Conservation (phyloP, 768 basidiomycete genomes). For the Trametes coccinea region DNA sequence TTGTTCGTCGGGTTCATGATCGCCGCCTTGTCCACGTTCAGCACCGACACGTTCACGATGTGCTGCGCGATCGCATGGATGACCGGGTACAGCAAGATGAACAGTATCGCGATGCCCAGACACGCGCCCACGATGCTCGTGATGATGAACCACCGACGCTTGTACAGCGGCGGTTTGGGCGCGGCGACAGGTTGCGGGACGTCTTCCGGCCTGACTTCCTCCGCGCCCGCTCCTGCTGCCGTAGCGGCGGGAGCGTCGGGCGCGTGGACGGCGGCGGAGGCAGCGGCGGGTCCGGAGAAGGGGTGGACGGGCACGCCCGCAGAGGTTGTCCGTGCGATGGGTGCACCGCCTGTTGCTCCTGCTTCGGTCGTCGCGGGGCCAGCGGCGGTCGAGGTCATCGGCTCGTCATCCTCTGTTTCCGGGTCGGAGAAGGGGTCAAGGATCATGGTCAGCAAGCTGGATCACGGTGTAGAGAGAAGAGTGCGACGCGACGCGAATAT, state of each 20-base stretch:
- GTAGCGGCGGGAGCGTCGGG: neutral
- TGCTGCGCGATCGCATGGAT: constrained; percentile 65
- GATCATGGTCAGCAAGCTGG: neutral
- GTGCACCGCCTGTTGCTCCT: neutral
- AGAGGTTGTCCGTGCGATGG: constrained; percentile 9
- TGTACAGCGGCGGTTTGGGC: constrained; percentile 52
- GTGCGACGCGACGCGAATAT: neutral
- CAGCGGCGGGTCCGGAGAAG: constrained; percentile 10
- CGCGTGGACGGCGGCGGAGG: constrained; percentile 5
- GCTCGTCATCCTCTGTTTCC: neutral
- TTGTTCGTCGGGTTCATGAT: constrained; percentile 57
- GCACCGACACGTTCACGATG: constrained; percentile 55
- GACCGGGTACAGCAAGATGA: constrained; percentile 69
- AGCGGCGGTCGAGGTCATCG: neutral
- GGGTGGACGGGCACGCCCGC: constrained; percentile 20
- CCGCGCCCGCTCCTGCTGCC: neutral
- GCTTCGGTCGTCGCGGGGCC: constrained; percentile 1
- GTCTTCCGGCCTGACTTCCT: constrained; percentile 14
- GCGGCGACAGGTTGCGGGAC: constrained; percentile 9
- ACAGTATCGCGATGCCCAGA: constrained; percentile 61
- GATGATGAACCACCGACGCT: constrained; percentile 64
- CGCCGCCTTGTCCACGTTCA: constrained; percentile 53
- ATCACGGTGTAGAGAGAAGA: neutral
- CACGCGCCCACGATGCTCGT: constrained; percentile 49
- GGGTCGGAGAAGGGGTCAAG: neutral